A percentile compares a stretch with the other conserved stretches of the same genome.
phyloP scores from a whole-genome alignment of 768 basidiomycete genomes.

The Arthromyces matolae region DNA sequence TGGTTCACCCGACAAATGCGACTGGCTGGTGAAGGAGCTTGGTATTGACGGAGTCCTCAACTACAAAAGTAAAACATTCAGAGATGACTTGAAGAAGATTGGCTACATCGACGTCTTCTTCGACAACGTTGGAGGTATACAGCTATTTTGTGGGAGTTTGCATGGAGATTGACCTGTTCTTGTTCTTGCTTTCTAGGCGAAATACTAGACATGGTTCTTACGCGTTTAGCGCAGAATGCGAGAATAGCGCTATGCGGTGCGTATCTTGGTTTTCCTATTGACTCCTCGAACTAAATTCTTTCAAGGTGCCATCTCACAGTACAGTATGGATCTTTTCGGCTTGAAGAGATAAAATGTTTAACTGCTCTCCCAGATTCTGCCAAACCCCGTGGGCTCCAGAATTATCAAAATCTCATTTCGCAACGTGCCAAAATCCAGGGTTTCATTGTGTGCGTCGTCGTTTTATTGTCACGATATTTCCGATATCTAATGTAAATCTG shows the following conservation, averaged over 20 bases:
- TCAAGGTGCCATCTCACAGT: constrained; percentile 79
- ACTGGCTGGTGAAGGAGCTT: constrained; percentile 79
- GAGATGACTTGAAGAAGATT: constrained; percentile 66
- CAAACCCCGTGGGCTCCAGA: constrained; percentile 62
- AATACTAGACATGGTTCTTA: constrained; percentile 75
- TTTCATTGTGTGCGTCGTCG: constrained; percentile 66
- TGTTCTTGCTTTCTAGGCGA: constrained; percentile 46
- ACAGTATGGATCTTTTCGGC: constrained; percentile 53
- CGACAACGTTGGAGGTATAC: constrained; percentile 73
- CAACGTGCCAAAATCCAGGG: constrained; percentile 81
- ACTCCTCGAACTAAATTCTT: background rate
- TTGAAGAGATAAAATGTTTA: too few relatives aligned
- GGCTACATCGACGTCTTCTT: constrained; percentile 85
- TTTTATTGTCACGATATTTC: background rate
- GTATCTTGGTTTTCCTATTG: constrained; percentile 32
- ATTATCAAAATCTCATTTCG: constrained; percentile 66
- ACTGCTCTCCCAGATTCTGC: constrained; percentile 40
- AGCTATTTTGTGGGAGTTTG: background rate
- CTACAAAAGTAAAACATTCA: constrained; percentile 79
- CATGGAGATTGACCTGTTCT: background rate
- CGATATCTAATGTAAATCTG: background rate
- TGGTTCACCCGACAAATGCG: constrained; percentile 78
- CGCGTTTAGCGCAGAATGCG: constrained; percentile 71
- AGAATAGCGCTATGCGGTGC: constrained; percentile 79
- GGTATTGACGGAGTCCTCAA: constrained; percentile 83